A percentile compares a stretch with the other conserved stretches of the same genome.
Conservation (phyloP, 257 asterid species). For the Solanum chilense region DNA sequence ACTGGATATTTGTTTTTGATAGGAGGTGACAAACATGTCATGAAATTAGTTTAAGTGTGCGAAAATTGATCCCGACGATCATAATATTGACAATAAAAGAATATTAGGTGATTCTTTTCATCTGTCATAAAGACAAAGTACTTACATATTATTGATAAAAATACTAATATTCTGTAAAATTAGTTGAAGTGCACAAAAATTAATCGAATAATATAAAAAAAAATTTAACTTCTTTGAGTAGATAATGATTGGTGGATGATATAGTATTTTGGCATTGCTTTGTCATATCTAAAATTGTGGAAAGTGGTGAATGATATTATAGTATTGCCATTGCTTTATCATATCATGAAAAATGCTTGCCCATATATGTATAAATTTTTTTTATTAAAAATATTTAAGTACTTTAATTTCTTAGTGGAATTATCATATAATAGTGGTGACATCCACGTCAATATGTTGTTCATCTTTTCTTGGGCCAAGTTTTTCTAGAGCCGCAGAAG, state of each 20-base stretch:
- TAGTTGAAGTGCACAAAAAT: too few relatives aligned
- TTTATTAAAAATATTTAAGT: background rate
- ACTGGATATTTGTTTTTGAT: too few relatives aligned
- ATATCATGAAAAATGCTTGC: background rate
- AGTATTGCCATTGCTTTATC: background rate
- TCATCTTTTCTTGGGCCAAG: background rate
- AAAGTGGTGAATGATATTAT: background rate
- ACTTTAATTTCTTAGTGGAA: background rate
- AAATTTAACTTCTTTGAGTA: background rate
- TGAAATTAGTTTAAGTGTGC: too few relatives aligned
- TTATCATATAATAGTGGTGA: constrained; percentile 7
- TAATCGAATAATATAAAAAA: too few relatives aligned
- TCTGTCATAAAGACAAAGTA: too few relatives aligned
- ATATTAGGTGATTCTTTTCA: background rate
- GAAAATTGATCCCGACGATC: background rate
- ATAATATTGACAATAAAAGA: background rate
- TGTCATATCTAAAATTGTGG: background rate
- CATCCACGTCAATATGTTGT: constrained; percentile 12
- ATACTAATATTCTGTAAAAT: too few relatives aligned
- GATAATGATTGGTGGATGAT: background rate
- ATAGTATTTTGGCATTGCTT: background rate
- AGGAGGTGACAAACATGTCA: background rate
- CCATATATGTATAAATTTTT: background rate
- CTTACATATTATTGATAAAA: too few relatives aligned
- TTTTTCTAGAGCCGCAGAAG: background rate